Conservation (phyloP, 2,329 filamentous ascomycete genomes). For the Penicillium occitanis region DNA sequence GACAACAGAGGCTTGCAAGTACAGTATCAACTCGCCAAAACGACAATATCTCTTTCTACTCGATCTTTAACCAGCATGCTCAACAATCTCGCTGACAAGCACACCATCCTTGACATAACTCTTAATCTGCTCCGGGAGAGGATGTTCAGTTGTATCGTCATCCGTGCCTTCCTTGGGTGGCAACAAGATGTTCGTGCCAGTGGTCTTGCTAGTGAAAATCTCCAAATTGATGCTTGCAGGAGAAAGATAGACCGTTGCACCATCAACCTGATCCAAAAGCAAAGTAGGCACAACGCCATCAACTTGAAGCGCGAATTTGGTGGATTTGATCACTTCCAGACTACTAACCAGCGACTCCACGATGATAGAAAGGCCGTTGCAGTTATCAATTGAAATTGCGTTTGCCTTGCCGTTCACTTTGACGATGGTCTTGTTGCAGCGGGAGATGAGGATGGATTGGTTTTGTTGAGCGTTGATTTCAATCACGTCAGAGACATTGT, state of each 20-base stretch:
- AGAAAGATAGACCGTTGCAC: constrained; percentile 81
- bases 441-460: constrained; percentile 88
- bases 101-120: constrained; percentile 73
- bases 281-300: constrained; percentile 82
- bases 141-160: constrained; percentile 82
- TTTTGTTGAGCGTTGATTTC: constrained; percentile 78
- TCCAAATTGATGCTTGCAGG: constrained; percentile 75
- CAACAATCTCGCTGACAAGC: constrained; percentile 89
- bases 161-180: constrained; percentile 64
- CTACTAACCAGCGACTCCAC: constrained; percentile 87
- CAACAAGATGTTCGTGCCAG: constrained; percentile 83
- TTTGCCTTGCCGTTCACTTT: constrained; percentile 92
- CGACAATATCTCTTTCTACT: background rate
- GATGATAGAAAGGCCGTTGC: constrained; percentile 75
- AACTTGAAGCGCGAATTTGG: constrained; percentile 93
- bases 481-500: constrained; percentile 70
- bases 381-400: constrained; percentile 94
- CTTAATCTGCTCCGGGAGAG: constrained; percentile 88
- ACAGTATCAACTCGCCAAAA: background rate
- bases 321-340: constrained; percentile 91
- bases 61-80: constrained; percentile 70
- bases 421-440: constrained; percentile 87
- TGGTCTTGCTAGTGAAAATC: constrained; percentile 85
- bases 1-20: background rate
- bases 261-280: constrained; percentile 88